These are phyloP conservation scores for Stentor coeruleus DNA, from an alignment of 73 alveolate species.

Conservation along the genomic window DNA sequence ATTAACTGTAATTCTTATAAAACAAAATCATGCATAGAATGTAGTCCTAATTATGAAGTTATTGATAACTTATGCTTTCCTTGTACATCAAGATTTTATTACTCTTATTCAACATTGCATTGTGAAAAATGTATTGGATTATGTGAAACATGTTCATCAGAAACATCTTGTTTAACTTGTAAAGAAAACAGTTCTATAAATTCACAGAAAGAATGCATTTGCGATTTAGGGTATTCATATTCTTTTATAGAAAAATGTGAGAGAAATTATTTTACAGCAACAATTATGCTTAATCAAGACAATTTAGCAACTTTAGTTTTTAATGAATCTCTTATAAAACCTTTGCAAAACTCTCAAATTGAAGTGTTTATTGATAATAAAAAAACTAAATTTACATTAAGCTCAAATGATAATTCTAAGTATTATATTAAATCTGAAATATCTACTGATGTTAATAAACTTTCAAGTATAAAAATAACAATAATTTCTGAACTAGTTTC, in stretches of 20 bases:
- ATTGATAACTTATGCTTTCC: background rate
- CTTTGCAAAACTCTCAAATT: background rate
- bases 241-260: background rate
- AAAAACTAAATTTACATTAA: background rate
- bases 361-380: background rate
- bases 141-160: background rate
- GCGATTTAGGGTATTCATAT: background rate
- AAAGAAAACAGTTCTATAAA: background rate
- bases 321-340: background rate
- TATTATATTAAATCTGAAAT: too few species aligned
- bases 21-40: background rate
- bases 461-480: too few species aligned
- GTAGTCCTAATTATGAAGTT: background rate
- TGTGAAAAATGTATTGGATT: background rate
- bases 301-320: background rate
- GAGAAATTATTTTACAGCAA: background rate
- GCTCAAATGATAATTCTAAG: background rate
- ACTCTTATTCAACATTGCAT: background rate
- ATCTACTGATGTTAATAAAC: too few species aligned
- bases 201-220: background rate
- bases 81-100: background rate
- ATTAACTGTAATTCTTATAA: background rate
- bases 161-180: background rate
- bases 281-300: background rate
- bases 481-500: too few species aligned